Percentiles rank a stretch among this genome's conserved stretches.
Evolutionary conservation across 1,284 basidiomycete genomes (phyloP).

Genomic region (Trametes hirsuta): DNA sequence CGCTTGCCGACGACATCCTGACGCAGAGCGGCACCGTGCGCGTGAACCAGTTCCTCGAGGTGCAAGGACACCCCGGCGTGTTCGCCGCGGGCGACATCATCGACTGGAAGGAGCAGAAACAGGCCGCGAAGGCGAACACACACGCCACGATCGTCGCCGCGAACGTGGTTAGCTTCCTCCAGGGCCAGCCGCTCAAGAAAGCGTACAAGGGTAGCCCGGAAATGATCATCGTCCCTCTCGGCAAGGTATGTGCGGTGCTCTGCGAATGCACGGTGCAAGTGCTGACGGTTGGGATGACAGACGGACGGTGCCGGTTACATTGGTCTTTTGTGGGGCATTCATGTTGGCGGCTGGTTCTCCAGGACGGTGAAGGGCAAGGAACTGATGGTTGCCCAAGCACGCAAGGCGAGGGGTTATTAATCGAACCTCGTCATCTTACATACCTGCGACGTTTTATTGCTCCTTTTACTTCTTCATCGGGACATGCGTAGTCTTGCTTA

Average conservation of each 20-base stretch:
- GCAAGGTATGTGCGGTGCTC: slow-evolving; percentile 45
- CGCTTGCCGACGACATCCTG: slow-evolving; percentile 47
- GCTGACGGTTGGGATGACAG: slow-evolving; percentile 33
- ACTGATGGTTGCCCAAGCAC: slow-evolving; percentile 26
- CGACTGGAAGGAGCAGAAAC: slow-evolving; percentile 63
- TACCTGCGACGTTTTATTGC: background rate
- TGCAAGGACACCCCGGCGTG: slow-evolving; percentile 48
- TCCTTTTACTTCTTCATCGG: background rate
- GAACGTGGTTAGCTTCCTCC: slow-evolving; percentile 50
- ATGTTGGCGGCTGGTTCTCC: slow-evolving; percentile 32
- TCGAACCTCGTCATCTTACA: background rate
- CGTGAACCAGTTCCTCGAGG: slow-evolving; percentile 55
- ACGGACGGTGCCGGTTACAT: slow-evolving; percentile 50
- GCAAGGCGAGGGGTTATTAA: slow-evolving; percentile 14
- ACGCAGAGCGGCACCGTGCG: slow-evolving; percentile 47
- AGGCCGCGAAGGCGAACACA: slow-evolving; percentile 47
- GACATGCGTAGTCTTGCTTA: background rate
- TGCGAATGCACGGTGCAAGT: background rate
- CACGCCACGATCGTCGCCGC: slow-evolving; percentile 49
- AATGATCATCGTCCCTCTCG: slow-evolving; percentile 59
- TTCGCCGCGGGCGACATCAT: slow-evolving; percentile 65
- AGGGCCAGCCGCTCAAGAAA: slow-evolving; percentile 39
- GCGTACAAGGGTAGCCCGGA: slow-evolving; percentile 59
- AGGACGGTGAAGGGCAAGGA: slow-evolving; percentile 33
- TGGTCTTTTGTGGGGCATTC: slow-evolving; percentile 49